Evolutionary conservation across 1,284 basidiomycete species (phyloP).

Genomic region (Ceratobasidium sp.): DNA sequence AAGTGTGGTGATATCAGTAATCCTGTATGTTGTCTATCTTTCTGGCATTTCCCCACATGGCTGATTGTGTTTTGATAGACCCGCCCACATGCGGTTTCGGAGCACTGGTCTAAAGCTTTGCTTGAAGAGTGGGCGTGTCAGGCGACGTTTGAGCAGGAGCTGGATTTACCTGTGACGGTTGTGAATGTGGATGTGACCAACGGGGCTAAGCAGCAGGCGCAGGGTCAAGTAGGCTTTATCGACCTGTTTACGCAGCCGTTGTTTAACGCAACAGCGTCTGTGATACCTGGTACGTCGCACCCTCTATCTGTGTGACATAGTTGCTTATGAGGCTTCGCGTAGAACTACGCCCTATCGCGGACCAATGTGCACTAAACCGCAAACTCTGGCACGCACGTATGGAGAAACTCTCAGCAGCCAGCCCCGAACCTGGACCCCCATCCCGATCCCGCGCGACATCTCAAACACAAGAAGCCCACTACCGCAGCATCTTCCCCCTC

Average conservation of each 20-base stretch:
- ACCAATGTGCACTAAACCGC: constrained; percentile 76
- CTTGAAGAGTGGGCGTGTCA: constrained; percentile 92
- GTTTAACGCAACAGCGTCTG: constrained; percentile 78
- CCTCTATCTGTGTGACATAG: background rate
- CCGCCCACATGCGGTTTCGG: constrained; percentile 89
- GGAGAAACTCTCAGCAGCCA: constrained; percentile 59
- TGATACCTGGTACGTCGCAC: constrained; percentile 76
- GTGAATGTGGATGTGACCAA: constrained; percentile 58
- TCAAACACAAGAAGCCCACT: constrained; percentile 56
- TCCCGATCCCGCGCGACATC: constrained; percentile 53
- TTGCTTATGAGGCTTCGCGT: constrained; percentile 38
- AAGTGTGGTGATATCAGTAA: constrained; percentile 98
- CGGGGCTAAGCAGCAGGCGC: constrained; percentile 77
- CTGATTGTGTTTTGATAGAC: constrained; percentile 66
- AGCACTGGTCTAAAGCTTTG: constrained; percentile 91
- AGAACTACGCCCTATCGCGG: constrained; percentile 76
- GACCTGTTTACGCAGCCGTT: constrained; percentile 85
- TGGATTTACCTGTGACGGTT: constrained; percentile 81
- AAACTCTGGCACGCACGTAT: constrained; percentile 73
- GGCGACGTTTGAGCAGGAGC: constrained; percentile 82
- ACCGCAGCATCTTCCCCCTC: constrained; percentile 60
- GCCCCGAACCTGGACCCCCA: constrained; percentile 40
- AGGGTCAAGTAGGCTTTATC: constrained; percentile 92
- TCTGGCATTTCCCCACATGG: constrained; percentile 21
- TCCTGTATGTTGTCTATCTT: constrained; percentile 72